Percentiles rank a stretch among this genome's conserved stretches.
Evolutionary conservation across 805 yeast species (phyloP).

Genomic region (Pichia insulana): DNA sequence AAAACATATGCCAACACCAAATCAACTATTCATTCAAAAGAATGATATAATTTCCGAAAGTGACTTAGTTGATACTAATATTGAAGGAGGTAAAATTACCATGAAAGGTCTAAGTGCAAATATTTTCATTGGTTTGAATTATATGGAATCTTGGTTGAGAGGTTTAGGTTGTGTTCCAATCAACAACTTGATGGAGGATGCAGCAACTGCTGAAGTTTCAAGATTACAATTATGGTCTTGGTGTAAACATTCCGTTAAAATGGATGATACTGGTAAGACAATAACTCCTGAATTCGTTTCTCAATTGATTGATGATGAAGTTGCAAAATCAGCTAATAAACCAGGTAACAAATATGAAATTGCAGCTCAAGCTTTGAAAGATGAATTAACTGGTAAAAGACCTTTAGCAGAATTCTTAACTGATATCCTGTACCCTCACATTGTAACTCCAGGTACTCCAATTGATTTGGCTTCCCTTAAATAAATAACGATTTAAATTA

Average conservation of each 20-base stretch:
- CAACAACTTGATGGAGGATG: slow-evolving; percentile 81
- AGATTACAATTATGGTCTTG: slow-evolving; percentile 78
- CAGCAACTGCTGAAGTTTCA: slow-evolving; percentile 84
- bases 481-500: slow-evolving; percentile 1
- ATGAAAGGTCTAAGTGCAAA: slow-evolving; percentile 64
- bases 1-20: slow-evolving; percentile 74
- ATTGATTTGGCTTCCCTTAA: slow-evolving; percentile 27
- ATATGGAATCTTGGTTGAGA: slow-evolving; percentile 81
- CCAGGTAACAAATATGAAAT: slow-evolving; percentile 57
- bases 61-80: slow-evolving; percentile 56
- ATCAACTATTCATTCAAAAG: slow-evolving; percentile 53
- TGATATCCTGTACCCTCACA: slow-evolving; percentile 65
- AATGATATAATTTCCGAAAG: slow-evolving; percentile 37
- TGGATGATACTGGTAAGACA: slow-evolving; percentile 48
- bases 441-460: slow-evolving; percentile 38
- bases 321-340: slow-evolving; percentile 41
- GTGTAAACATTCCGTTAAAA: slow-evolving; percentile 61
- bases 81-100: slow-evolving; percentile 56
- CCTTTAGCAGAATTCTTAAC: slow-evolving; percentile 73
- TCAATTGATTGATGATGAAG: slow-evolving; percentile 53
- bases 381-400: slow-evolving; percentile 58
- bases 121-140: slow-evolving; percentile 66
- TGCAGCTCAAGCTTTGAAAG: slow-evolving; percentile 65
- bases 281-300: slow-evolving; percentile 55
- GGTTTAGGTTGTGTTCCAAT: slow-evolving; percentile 82